phyloP scores from a whole-genome alignment of 2,329 filamentous ascomycete species.

The Fusarium irregulare region DNA sequence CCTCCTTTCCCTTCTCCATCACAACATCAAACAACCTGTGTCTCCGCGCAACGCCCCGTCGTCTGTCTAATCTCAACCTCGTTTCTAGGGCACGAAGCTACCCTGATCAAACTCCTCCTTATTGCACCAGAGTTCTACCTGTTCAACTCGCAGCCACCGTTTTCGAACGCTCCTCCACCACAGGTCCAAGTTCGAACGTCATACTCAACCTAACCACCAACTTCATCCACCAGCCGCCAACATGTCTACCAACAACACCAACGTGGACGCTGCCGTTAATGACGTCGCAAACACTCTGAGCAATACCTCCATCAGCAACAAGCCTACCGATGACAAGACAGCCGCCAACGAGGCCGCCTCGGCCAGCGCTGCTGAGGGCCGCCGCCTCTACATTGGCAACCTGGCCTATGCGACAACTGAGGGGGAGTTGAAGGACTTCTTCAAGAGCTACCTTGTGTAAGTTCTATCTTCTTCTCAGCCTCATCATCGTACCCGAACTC shows the following conservation, averaged over 20 bases:
- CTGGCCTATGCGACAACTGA: constrained; percentile 99
- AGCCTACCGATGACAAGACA: constrained; percentile 64
- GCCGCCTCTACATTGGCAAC: constrained; percentile 99
- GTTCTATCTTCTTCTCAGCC: constrained; percentile 55
- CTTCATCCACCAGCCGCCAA: constrained; percentile 62
- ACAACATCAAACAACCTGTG: constrained; percentile 59
- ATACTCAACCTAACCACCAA: constrained; percentile 59
- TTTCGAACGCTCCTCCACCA: constrained; percentile 59
- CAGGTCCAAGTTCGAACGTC: constrained; percentile 56
- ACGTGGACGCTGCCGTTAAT: constrained; percentile 74
- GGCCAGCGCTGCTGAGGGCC: constrained; percentile 97
- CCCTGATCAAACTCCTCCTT: constrained; percentile 70
- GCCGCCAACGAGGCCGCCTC: constrained; percentile 89
- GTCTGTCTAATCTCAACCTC: constrained; percentile 57
- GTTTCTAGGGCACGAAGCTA: constrained; percentile 90
- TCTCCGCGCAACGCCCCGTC: constrained; percentile 61
- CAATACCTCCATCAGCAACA: constrained; percentile 73
- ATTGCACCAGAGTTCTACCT: constrained; percentile 78
- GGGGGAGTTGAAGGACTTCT: constrained; percentile 99
- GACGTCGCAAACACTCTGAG: constrained; percentile 80
- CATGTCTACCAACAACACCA: constrained; percentile 76
- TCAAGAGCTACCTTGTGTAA: constrained; percentile 99
- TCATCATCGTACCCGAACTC: not conserved
- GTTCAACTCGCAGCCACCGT: constrained; percentile 52
- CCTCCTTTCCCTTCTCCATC: constrained; percentile 53